phyloP scores from a whole-genome alignment of 1,284 basidiomycete species.

The Cryptococcus sp. region DNA sequence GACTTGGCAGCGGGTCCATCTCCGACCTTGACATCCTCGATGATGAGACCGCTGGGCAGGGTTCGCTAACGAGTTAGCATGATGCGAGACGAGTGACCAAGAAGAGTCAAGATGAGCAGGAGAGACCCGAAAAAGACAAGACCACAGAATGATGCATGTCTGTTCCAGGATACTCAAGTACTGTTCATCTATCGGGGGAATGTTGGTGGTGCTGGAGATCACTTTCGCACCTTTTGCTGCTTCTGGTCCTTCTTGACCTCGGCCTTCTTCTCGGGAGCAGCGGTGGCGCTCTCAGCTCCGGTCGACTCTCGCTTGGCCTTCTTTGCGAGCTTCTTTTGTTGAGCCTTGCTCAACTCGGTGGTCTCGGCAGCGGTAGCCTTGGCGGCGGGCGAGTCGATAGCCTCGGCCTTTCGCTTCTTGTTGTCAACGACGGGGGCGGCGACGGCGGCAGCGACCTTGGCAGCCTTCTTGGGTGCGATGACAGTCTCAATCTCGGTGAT shows the following conservation, averaged over 20 bases:
- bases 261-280: constrained; percentile 30
- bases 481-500: constrained; percentile 36
- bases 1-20: constrained; percentile 77
- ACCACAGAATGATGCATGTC: constrained; percentile 1
- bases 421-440: constrained; percentile 48
- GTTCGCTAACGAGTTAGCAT: constrained; percentile 30
- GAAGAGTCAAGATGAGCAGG: not conserved
- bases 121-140: constrained; percentile 1
- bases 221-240: constrained; percentile 44
- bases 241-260: constrained; percentile 40
- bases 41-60: constrained; percentile 68
- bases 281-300: constrained; percentile 51
- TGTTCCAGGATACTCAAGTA: too few species aligned
- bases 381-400: constrained; percentile 36
- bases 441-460: constrained; percentile 25
- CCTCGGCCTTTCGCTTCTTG: constrained; percentile 53
- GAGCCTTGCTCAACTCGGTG: constrained; percentile 37
- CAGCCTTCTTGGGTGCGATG: constrained; percentile 47
- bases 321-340: constrained; percentile 47
- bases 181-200: not conserved
- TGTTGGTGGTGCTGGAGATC: constrained; percentile 3
- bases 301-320: constrained; percentile 45
- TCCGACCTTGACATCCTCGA: constrained; percentile 72
- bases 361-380: constrained; percentile 18
- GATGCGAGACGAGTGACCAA: not conserved